Conservation (phyloP, 345 rosid species). For the Brassica rapa region DNA sequence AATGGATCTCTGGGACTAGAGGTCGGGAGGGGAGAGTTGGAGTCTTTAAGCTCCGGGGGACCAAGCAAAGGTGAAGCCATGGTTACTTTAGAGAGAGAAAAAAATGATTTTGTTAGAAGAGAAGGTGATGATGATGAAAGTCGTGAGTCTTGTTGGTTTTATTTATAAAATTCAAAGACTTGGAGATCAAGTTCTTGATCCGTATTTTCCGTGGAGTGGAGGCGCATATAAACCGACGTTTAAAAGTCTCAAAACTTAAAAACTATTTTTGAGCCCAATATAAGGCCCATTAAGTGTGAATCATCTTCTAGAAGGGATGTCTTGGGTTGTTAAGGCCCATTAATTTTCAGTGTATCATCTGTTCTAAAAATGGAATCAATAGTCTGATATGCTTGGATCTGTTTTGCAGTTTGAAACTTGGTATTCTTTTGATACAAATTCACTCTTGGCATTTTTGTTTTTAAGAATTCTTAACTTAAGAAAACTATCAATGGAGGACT, state of each 20-base stretch:
- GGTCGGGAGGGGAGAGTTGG: background rate
- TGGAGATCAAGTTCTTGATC: background rate
- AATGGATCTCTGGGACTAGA: conserved; percentile 35
- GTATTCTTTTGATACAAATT: conserved; percentile 72
- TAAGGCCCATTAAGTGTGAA: background rate
- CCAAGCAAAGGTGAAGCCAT: conserved; percentile 43
- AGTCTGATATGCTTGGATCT: conserved; percentile 16
- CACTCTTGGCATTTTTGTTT: conserved; percentile 45
- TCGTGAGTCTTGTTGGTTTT: background rate
- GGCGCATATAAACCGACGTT: background rate
- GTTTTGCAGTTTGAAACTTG: conserved; percentile 70
- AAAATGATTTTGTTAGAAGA: background rate
- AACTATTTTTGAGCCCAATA: background rate
- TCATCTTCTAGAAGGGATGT: background rate
- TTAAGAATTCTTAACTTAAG: too few relatives aligned
- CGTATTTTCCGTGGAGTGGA: background rate
- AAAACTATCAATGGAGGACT: too few relatives aligned
- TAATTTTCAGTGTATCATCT: background rate
- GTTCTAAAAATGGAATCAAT: conserved; percentile 9
- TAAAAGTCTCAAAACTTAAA: background rate
- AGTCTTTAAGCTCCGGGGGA: conserved; percentile 47
- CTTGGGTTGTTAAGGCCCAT: background rate
- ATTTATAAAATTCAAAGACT: background rate
- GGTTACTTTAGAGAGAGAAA: background rate
- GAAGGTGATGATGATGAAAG: background rate